Conservation (phyloP, 352 stramenopile genomes). For the Phytophthora fragariae region DNA sequence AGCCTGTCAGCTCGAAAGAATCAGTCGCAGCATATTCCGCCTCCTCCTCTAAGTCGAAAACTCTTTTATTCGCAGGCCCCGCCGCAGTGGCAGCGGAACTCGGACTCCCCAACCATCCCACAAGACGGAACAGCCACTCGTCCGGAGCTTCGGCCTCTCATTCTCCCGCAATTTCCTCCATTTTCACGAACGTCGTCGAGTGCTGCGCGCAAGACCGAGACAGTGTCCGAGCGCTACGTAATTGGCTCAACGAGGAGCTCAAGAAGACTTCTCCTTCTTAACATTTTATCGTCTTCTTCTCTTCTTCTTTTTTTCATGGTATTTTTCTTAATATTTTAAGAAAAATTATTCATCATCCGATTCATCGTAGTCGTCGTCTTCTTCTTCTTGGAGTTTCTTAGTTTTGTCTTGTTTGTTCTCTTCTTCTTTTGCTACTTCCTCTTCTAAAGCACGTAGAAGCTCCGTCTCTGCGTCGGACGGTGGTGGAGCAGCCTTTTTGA, state of each 20-base stretch:
- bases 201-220: slow-evolving; percentile 56
- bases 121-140: slow-evolving; percentile 10
- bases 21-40: slow-evolving; percentile 7
- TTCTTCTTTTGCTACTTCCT: slow-evolving; percentile 42
- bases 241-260: slow-evolving; percentile 59
- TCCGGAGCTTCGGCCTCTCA: slow-evolving; percentile 12
- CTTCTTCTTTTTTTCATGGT: background rate
- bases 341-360: slow-evolving; percentile 36
- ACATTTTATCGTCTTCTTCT: background rate
- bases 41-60: slow-evolving; percentile 17
- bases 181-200: slow-evolving; percentile 63
- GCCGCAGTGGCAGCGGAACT: slow-evolving; percentile 15
- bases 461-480: slow-evolving; percentile 35
- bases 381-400: slow-evolving; percentile 24
- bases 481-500: background rate
- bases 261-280: slow-evolving; percentile 31
- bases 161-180: slow-evolving; percentile 16
- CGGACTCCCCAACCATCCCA: background rate
- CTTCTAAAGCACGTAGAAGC: slow-evolving; percentile 46
- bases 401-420: slow-evolving; percentile 14
- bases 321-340: background rate
- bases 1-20: slow-evolving; percentile 30
- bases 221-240: slow-evolving; percentile 44
- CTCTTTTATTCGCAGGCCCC: slow-evolving; percentile 14
- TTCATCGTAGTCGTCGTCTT: slow-evolving; percentile 48